These are phyloP conservation scores for Penicillium sp. DNA, from an alignment of 2,329 filamentous ascomycete species.

Conservation along the genomic window DNA sequence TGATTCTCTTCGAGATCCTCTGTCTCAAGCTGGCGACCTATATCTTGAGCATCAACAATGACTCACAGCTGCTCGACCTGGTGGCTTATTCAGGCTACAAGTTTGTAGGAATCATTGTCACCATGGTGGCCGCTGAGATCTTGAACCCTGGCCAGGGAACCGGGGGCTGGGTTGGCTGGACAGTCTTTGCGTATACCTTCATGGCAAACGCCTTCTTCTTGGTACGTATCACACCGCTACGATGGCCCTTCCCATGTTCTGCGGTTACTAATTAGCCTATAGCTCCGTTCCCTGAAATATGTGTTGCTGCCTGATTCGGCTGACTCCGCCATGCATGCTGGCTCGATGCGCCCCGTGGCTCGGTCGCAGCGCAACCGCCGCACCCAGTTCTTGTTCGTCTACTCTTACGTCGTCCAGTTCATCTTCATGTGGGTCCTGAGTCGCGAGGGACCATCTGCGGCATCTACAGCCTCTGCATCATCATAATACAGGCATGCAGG, in stretches of 20 bases:
- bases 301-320: constrained; percentile 86
- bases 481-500: neutral
- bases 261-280: constrained; percentile 4
- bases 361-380: constrained; percentile 82
- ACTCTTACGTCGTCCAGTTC: constrained; percentile 92
- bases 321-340: constrained; percentile 62
- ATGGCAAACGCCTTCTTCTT: constrained; percentile 93
- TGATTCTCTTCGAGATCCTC: constrained; percentile 86
- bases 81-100: constrained; percentile 98
- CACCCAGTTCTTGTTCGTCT: constrained; percentile 90
- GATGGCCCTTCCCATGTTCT: neutral
- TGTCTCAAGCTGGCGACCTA: constrained; percentile 91
- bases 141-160: constrained; percentile 78
- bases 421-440: constrained; percentile 88
- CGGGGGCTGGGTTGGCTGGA: constrained; percentile 85
- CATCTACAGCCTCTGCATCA: constrained; percentile 21
- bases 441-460: constrained; percentile 49
- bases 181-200: constrained; percentile 87
- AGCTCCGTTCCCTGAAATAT: constrained; percentile 95
- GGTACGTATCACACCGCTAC: constrained; percentile 55
- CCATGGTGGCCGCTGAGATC: constrained; percentile 76
- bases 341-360: constrained; percentile 69
- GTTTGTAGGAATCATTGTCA: constrained; percentile 94
- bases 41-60: constrained; percentile 88
- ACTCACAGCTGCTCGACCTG: constrained; percentile 88